These are phyloP conservation scores for Beta corolliflora DNA, from an alignment of 179 eudicot genomes.

Conservation along the genomic window DNA sequence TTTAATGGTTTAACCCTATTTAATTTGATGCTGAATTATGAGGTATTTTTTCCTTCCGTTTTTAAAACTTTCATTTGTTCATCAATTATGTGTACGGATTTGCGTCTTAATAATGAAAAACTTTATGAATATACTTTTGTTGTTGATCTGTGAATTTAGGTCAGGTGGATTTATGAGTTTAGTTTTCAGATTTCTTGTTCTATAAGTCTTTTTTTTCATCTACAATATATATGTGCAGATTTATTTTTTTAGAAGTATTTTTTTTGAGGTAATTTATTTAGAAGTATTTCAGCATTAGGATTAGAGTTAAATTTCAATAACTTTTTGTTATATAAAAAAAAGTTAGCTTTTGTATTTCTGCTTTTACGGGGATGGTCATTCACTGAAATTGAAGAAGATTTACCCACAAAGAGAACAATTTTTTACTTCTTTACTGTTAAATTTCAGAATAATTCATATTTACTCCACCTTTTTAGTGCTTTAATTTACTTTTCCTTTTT, in stretches of 20 bases:
- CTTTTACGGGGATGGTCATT: conserved; percentile 3
- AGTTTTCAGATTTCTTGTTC: too few species aligned
- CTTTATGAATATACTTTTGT: too few species aligned
- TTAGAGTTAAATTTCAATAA: too few species aligned
- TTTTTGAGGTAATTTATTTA: too few species aligned
- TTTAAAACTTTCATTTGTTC: not conserved
- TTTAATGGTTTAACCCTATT: not conserved
- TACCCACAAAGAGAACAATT: conserved; percentile 6
- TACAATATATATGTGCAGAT: too few species aligned
- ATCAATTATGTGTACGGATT: too few species aligned
- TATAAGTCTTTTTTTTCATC: too few species aligned
- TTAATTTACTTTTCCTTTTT: not conserved
- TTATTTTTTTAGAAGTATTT: too few species aligned
- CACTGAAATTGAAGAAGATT: conserved; percentile 38
- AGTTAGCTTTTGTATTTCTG: not conserved
- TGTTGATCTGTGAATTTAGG: too few species aligned
- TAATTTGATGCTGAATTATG: not conserved
- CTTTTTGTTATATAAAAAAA: not conserved
- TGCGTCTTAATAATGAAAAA: too few species aligned
- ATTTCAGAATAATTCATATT: conserved; percentile 5
- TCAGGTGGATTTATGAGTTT: too few species aligned
- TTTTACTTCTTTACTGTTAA: not conserved
- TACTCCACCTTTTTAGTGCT: conserved; percentile 11
- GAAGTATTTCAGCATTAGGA: too few species aligned
- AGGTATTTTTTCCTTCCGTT: not conserved